Evolutionary conservation across 169 alveolate species (phyloP), one percentile per base, ranked within the genome.

Genomic region (Cryptosporidium sp.): DNA sequence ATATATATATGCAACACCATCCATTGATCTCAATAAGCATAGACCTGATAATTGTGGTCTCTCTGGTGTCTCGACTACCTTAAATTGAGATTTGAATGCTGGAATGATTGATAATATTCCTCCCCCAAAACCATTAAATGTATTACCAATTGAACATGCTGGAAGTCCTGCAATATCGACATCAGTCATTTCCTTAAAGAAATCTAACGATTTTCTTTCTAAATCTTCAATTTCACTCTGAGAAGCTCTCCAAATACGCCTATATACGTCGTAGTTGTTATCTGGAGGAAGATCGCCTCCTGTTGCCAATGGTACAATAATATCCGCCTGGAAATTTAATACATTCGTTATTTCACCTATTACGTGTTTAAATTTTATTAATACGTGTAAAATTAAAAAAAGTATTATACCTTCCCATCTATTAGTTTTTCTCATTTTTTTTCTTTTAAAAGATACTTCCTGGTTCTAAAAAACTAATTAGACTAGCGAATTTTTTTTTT

Each of bases 241-340:
- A 44, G 89, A 42, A 45, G 35, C 53, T 45, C 89, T 70, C 89
- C 89, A 80, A 61, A 80, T 48, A 12, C 75, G 69, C n/a, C 89
- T 80, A 80, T 80, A 80, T 60, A 80, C 68, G 65, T 80, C 89
- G 26, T 80, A 62, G 16, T 44, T 62, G 26, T 39, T 80, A 48
- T 80, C 89, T 23, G 89, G 89, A 5, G 89, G 62, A 8, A 80
- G 67, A 44, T 80, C 89, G 16, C 89, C 89, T 26, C 89, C 89
- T 1, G 89, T 61, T 14, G 75, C 48, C 65, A 80, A 37, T 42
- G 89, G 89, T n/a, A 65, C 60, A 7, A 44, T 42, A 61, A 80
- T 80, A 39, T 80, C 89, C 35, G 89, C 61, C 16, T 80, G 89
- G 44, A 80, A 80, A 29, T 65, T 80, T 39, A 80, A 31, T 61